Evolutionary conservation across 2,329 filamentous ascomycete genomes (phyloP).

Genomic region (Aspergillus novoparasiticus): DNA sequence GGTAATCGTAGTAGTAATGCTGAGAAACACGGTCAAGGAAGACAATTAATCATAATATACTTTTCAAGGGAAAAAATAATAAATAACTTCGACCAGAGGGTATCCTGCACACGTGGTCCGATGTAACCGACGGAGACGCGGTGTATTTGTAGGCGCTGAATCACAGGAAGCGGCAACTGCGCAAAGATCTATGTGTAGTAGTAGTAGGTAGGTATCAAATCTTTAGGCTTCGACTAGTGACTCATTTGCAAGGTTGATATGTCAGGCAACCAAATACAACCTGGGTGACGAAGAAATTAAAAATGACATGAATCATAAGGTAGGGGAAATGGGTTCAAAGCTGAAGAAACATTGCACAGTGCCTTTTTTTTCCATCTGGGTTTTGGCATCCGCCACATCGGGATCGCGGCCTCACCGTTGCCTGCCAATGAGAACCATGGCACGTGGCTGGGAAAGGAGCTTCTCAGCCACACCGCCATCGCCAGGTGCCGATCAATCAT

Average conservation of each 20-base stretch:
- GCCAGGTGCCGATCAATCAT: neutral
- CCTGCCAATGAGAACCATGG: constrained; percentile 11
- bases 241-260: constrained; percentile 9
- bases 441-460: constrained; percentile 8
- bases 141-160: constrained; percentile 15
- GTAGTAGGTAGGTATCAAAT: neutral
- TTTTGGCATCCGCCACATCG: constrained; percentile 6
- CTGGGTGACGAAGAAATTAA: neutral
- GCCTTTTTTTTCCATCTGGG: neutral
- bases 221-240: constrained; percentile 18
- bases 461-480: constrained; percentile 15
- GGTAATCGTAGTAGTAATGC: neutral
- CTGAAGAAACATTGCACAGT: neutral
- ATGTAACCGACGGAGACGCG: constrained; percentile 13
- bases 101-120: constrained; percentile 17
- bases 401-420: constrained; percentile 11
- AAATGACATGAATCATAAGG: neutral
- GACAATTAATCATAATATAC: neutral
- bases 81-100: neutral
- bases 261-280: constrained; percentile 17
- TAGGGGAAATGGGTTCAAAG: neutral
- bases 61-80: neutral
- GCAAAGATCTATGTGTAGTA: constrained; percentile 1
- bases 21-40: neutral
- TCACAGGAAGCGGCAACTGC: constrained; percentile 6